A percentile compares a stretch with the other conserved stretches of the same genome.
These are phyloP conservation scores for Plantago rigida DNA, from an alignment of 305 asterid species.

Conservation along the genomic window DNA sequence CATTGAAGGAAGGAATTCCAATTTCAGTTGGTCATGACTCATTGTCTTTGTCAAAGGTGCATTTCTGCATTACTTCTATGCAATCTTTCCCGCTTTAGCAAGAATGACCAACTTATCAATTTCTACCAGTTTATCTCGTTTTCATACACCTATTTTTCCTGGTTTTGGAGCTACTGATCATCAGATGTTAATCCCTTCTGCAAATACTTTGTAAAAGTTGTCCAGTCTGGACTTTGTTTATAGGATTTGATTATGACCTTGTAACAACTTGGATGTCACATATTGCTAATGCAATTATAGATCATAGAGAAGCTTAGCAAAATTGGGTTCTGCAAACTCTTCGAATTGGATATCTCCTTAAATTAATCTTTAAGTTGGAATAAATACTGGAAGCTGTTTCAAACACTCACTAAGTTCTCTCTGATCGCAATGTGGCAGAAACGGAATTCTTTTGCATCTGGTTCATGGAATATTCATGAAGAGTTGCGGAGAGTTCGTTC, in stretches of 20 bases:
- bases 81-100: neutral
- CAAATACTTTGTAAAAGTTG: neutral
- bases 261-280: neutral
- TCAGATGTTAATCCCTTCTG: neutral
- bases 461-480: constrained; percentile 79
- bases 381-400: neutral
- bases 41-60: constrained; percentile 54
- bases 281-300: too few relatives aligned
- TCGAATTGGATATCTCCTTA: neutral
- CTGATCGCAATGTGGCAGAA: constrained; percentile 40
- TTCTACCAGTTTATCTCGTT: neutral
- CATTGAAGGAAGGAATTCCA: constrained; percentile 42
- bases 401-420: constrained; percentile 15
- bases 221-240: neutral
- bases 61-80: neutral
- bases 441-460: constrained; percentile 56
- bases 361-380: too few relatives aligned
- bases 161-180: neutral
- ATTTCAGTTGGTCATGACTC: constrained; percentile 40
- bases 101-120: neutral
- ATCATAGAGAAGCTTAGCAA: neutral
- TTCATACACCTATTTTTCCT: neutral
- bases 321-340: neutral
- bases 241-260: too few relatives aligned
- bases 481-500: constrained; percentile 71